Evolutionary conservation across 2,329 filamentous ascomycete genomes (phyloP).

Genomic region (Aureobasidium sp.): DNA sequence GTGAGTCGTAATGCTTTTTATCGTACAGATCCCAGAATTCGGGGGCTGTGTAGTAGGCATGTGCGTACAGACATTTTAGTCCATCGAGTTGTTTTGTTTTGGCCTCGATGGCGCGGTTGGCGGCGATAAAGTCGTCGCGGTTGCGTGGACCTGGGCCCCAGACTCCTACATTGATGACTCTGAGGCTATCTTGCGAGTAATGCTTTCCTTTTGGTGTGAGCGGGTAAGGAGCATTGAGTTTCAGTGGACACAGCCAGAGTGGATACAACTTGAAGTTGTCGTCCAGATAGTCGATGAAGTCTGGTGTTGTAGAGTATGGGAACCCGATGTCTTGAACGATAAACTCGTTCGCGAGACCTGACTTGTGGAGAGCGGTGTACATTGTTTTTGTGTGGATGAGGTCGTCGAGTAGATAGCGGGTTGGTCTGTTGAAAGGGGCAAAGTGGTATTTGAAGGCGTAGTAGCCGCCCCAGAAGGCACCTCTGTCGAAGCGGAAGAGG

Average conservation of each 20-base stretch:
- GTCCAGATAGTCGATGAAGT: constrained; percentile 48
- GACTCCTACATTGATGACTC: constrained; percentile 53
- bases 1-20: constrained; percentile 50
- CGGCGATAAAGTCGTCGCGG: constrained; percentile 51
- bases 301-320: constrained; percentile 43
- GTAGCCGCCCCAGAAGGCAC: constrained; percentile 56
- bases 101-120: constrained; percentile 63
- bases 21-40: constrained; percentile 63
- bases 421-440: constrained; percentile 52
- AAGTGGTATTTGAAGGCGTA: constrained; percentile 55
- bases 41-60: constrained; percentile 69
- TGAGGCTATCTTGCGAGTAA: background rate
- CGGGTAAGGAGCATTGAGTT: background rate
- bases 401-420: constrained; percentile 50
- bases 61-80: constrained; percentile 81
- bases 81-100: constrained; percentile 63
- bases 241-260: constrained; percentile 52
- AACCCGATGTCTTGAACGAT: constrained; percentile 57
- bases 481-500: constrained; percentile 55
- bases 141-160: constrained; percentile 67
- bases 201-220: background rate
- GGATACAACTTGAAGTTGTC: constrained; percentile 45
- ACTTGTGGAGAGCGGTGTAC: constrained; percentile 55
- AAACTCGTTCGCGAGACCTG: constrained; percentile 46
- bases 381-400: constrained; percentile 54